phyloP scores from a whole-genome alignment of 306 rosid genomes.

The Prunus mira region DNA sequence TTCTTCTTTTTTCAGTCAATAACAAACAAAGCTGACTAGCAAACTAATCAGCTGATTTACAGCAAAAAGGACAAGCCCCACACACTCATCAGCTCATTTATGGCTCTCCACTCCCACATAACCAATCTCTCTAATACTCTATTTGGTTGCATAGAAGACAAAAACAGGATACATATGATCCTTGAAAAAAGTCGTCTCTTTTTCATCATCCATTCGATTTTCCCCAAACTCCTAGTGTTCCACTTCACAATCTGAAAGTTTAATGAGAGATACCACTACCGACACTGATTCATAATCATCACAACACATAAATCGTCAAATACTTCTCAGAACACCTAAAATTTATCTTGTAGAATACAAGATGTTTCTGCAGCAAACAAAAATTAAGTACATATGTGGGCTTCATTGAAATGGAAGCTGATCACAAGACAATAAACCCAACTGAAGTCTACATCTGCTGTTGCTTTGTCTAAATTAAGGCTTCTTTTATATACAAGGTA shows the following conservation, averaged over 20 bases:
- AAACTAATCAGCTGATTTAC: constrained; percentile 14
- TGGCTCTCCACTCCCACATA: neutral
- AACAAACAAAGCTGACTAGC: neutral
- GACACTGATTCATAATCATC: neutral
- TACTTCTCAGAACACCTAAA: neutral
- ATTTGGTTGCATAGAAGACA: neutral
- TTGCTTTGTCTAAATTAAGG: neutral
- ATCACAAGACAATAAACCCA: neutral
- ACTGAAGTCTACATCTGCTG: neutral
- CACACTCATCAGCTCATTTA: neutral
- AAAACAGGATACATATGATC: neutral
- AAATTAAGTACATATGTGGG: neutral
- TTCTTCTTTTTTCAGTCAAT: too few species aligned
- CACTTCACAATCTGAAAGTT: neutral
- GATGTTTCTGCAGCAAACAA: neutral
- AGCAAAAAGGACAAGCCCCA: constrained; percentile 3
- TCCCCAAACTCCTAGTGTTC: neutral
- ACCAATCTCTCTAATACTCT: neutral
- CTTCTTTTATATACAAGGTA: neutral
- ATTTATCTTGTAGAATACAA: neutral
- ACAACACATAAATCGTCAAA: neutral
- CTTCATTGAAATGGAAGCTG: neutral
- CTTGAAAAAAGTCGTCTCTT: neutral
- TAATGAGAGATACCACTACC: neutral
- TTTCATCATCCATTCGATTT: neutral